phyloP scores from a whole-genome alignment of 2,329 filamentous ascomycete genomes.

The Monosporascus sp. region DNA sequence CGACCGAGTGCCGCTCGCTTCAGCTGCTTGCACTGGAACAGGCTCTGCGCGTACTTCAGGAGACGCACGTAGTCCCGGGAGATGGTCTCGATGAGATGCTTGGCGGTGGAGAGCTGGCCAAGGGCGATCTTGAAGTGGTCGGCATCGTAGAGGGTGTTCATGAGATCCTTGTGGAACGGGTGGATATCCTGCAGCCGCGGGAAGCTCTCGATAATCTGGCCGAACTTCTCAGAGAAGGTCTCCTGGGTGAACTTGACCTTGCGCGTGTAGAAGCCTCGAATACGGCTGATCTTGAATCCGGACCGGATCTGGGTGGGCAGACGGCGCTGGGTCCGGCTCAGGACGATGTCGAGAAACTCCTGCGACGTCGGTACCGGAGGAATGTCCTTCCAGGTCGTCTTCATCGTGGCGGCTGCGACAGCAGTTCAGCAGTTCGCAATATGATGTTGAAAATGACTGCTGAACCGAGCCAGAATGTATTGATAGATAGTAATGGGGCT shows the following conservation, averaged over 20 bases:
- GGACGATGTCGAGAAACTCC: slow-evolving; percentile 96
- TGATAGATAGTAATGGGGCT: slow-evolving; percentile 1
- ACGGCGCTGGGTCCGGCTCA: slow-evolving; percentile 87
- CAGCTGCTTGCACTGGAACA: slow-evolving; percentile 99
- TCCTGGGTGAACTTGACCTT: slow-evolving; percentile 99
- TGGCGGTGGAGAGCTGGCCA: slow-evolving; percentile 91
- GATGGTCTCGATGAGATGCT: slow-evolving; percentile 94
- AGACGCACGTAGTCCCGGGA: slow-evolving; percentile 93
- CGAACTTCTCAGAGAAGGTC: slow-evolving; percentile 92
- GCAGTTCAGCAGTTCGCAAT: slow-evolving; percentile 5
- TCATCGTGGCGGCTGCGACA: slow-evolving; percentile 42
- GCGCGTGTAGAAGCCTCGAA: slow-evolving; percentile 87
- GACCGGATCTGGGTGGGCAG: slow-evolving; percentile 93
- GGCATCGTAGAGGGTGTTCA: slow-evolving; percentile 98
- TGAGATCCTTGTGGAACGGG: slow-evolving; percentile 80
- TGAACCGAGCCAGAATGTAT: not conserved
- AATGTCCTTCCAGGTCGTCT: slow-evolving; percentile 69
- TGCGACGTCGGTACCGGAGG: slow-evolving; percentile 84
- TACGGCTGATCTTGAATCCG: slow-evolving; percentile 93
- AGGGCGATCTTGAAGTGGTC: slow-evolving; percentile 97
- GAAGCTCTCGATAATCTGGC: slow-evolving; percentile 85
- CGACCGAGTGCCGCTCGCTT: slow-evolving; percentile 94
- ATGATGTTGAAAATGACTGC: slow-evolving; percentile 1
- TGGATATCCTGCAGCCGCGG: slow-evolving; percentile 91
- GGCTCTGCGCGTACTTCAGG: slow-evolving; percentile 90